Evolutionary conservation across 257 asterid genomes (phyloP).

Genomic region (Solanum tarijense): DNA sequence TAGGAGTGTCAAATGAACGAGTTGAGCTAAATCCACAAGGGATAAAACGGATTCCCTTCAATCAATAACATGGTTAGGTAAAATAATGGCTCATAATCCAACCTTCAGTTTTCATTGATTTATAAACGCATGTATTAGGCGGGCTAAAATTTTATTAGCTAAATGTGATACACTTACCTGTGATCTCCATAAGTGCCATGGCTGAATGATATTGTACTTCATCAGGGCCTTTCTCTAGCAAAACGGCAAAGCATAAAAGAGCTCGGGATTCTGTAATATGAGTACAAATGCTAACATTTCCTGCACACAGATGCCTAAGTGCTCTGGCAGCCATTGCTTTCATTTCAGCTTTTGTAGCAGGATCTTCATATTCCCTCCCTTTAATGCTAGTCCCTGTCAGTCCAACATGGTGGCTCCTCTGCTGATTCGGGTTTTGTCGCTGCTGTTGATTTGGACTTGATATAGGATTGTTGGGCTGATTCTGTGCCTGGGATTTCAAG

Average conservation of each 20-base stretch:
- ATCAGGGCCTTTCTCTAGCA: slow-evolving; percentile 10
- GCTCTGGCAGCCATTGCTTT: slow-evolving; percentile 16
- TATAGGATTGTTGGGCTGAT: not conserved
- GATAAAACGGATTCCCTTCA: not conserved
- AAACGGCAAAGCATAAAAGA: slow-evolving; percentile 10
- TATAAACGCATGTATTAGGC: not conserved
- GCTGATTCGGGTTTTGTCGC: not conserved
- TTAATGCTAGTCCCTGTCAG: slow-evolving; percentile 4
- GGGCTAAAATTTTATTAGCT: not conserved
- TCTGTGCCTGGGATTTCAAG: not conserved
- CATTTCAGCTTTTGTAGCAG: slow-evolving; percentile 11
- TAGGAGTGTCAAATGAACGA: not conserved
- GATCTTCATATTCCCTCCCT: slow-evolving; percentile 14
- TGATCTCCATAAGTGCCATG: slow-evolving; percentile 11
- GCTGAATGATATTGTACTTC: slow-evolving; percentile 15
- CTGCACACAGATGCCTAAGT: slow-evolving; percentile 8
- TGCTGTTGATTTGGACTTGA: not conserved
- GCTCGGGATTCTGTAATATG: slow-evolving; percentile 13
- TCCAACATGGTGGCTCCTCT: slow-evolving; percentile 4
- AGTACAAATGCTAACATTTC: not conserved
- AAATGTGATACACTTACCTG: not conserved
- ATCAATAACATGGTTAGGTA: not conserved
- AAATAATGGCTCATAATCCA: not conserved
- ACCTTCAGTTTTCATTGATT: not conserved
- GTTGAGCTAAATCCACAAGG: not conserved